These are phyloP conservation scores for Parachaetomium inaequale DNA, from an alignment of 495 filamentous ascomycete genomes.

Conservation along the genomic window DNA sequence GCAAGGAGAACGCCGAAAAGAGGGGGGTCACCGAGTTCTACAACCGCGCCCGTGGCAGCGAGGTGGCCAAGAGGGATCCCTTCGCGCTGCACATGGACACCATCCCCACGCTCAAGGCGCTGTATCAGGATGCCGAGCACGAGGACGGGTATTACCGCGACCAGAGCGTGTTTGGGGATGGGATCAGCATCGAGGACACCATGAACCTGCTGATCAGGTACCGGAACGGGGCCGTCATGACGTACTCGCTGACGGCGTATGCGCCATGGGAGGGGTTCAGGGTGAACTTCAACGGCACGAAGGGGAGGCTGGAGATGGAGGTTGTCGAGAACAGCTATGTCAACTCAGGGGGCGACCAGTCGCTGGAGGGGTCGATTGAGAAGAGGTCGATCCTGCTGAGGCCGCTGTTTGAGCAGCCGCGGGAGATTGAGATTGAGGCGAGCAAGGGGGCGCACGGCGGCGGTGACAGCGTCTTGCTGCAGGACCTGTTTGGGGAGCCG, in stretches of 20 bases:
- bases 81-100: slow-evolving; percentile 53
- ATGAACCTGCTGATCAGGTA: slow-evolving; percentile 58
- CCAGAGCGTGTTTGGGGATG: slow-evolving; percentile 57
- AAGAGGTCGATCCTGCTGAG: slow-evolving; percentile 36
- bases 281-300: slow-evolving; percentile 46
- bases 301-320: slow-evolving; percentile 45
- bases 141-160: slow-evolving; percentile 58
- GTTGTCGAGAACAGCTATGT: slow-evolving; percentile 51
- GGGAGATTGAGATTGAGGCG: slow-evolving; percentile 41
- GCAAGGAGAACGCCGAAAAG: slow-evolving; percentile 44
- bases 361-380: slow-evolving; percentile 43
- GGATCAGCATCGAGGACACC: slow-evolving; percentile 58
- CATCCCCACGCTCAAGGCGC: slow-evolving; percentile 47
- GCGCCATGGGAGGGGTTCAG: slow-evolving; percentile 50
- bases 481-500: slow-evolving; percentile 45
- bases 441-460: slow-evolving; percentile 44
- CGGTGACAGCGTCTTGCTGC: slow-evolving; percentile 44
- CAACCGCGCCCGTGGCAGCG: slow-evolving; percentile 36
- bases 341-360: slow-evolving; percentile 45
- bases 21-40: slow-evolving; percentile 41
- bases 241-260: slow-evolving; percentile 47
- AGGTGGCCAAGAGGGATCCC: slow-evolving; percentile 36
- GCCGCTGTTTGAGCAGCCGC: slow-evolving; percentile 44
- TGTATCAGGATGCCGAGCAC: slow-evolving; percentile 57
- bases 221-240: slow-evolving; percentile 48